These are phyloP conservation scores for Colletotrichum cordylinicola DNA, from an alignment of 2,329 filamentous ascomycete species.

Conservation along the genomic window DNA sequence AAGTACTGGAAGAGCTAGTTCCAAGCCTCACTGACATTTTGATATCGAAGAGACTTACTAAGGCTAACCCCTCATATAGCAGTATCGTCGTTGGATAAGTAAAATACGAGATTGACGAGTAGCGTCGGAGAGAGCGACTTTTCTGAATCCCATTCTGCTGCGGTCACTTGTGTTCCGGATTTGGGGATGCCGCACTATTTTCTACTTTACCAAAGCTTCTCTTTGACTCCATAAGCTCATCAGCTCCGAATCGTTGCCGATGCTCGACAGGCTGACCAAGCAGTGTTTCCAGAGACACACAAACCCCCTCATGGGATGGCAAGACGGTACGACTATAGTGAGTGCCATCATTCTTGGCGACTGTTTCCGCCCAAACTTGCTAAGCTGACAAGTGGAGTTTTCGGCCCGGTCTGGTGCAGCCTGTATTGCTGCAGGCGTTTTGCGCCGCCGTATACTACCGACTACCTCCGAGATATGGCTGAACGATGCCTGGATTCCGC, in stretches of 20 bases:
- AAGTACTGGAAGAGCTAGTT: background rate
- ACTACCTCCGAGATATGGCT: background rate
- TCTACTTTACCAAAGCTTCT: background rate
- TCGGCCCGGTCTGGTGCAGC: background rate
- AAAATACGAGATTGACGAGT: background rate
- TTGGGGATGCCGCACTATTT: background rate
- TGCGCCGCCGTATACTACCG: background rate
- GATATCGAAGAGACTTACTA: background rate
- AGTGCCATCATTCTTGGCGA: background rate
- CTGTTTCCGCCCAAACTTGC: too few species aligned
- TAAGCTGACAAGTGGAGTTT: background rate
- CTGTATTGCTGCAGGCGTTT: background rate
- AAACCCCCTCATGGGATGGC: background rate
- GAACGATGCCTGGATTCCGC: too few species aligned
- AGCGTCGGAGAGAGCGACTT: background rate
- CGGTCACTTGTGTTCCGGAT: background rate
- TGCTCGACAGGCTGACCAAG: background rate
- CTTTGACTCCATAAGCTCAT: background rate
- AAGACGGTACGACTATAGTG: background rate
- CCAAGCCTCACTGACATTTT: background rate
- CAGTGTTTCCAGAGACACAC: background rate
- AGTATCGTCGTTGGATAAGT: background rate
- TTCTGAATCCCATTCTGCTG: background rate
- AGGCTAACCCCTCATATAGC: background rate
- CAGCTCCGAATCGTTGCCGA: background rate